Evolutionary conservation across 306 rosid species (phyloP), one percentile per base, ranked within the genome.

Genomic region (Sophora flavescens): DNA sequence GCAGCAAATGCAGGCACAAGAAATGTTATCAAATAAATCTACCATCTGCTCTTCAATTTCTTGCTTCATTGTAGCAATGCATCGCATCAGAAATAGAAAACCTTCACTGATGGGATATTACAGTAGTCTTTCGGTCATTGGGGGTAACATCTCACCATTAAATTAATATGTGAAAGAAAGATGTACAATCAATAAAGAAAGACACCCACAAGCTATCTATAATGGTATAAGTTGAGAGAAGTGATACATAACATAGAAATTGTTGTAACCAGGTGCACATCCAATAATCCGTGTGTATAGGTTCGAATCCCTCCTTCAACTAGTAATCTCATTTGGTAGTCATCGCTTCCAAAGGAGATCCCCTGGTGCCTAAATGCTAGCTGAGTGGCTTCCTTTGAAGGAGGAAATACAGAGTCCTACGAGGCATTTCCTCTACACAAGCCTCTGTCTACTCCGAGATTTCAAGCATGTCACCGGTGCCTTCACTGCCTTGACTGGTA

Each of bases 141-240:
- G 71, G 38, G 63, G 64, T 52, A 45, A 56, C 75, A 63, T 82
- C 68, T 70, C 48, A 6, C 51, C 36, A 59, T 30, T 54, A 56
- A 76, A 81, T 17, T 42, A 69, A 39, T 4, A 68, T 12, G 8
- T 53, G 39, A 70, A 45, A 71, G 38, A 77, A 54, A 28, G 18
- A 57, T 85, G 68, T 80, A 84, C 6, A 84, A 38, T 61, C 45
- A 60, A 68, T 57, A 33, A 30, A 48, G 45, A 77, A 57, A 57
- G 30, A 63, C 57, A 52, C 45, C 16, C 66, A 66, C 41, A 68
- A 67, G 65, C 73, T 13, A 22, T 30, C 30, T 14, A 8, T 36
- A 38, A 75, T 4, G 6, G 51, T 35, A 58, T 38, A 66, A 65
- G 63, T 66, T 74, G 38, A 13, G 26, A 74, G 32, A 74, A 67